A percentile compares a stretch with the other conserved stretches of the same genome.
Evolutionary conservation across 208 protist species (phyloP).

Genomic region (Wallacemonas rigidus): DNA sequence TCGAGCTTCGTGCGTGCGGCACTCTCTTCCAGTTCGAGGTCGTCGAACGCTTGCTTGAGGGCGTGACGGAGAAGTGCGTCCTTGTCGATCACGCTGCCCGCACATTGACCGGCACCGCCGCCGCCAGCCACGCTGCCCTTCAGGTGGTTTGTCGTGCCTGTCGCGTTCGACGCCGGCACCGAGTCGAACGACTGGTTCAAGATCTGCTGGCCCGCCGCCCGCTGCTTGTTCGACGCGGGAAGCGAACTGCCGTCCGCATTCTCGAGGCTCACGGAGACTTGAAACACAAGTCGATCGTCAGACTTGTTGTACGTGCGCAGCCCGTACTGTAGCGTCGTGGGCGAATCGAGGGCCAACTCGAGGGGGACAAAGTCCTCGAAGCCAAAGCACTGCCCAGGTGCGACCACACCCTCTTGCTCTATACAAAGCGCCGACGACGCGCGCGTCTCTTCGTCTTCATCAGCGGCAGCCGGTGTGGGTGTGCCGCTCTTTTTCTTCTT

Average conservation of each 20-base stretch:
- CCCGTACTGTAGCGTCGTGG: slow-evolving; percentile 50
- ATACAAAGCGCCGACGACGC: slow-evolving; percentile 55
- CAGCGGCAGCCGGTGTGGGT: slow-evolving; percentile 10
- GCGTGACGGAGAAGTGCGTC: slow-evolving; percentile 10
- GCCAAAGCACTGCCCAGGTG: slow-evolving; percentile 61
- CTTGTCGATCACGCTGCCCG: slow-evolving; percentile 16
- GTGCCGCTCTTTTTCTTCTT: slow-evolving; percentile 46
- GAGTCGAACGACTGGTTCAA: slow-evolving; percentile 19
- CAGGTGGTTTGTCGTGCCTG: slow-evolving; percentile 9
- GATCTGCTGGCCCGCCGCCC: slow-evolving; percentile 1
- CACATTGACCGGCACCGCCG: slow-evolving; percentile 21
- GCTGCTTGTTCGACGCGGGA: slow-evolving; percentile 27
- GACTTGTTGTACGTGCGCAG: slow-evolving; percentile 71
- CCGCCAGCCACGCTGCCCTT: slow-evolving; percentile 14
- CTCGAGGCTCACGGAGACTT: slow-evolving; percentile 57
- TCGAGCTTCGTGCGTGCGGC: slow-evolving; percentile 30
- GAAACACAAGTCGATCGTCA: slow-evolving; percentile 75
- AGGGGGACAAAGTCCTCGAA: slow-evolving; percentile 61
- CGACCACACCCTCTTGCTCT: slow-evolving; percentile 49
- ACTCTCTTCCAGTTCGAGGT: slow-evolving; percentile 30
- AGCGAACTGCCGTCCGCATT: slow-evolving; percentile 34
- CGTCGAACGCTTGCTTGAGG: slow-evolving; percentile 13
- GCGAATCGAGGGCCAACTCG: slow-evolving; percentile 42
- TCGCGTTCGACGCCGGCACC: slow-evolving; percentile 8
- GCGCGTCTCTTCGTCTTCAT: slow-evolving; percentile 24